Evolutionary conservation across 2,329 filamentous ascomycete species (phyloP), one percentile per base, ranked within the genome.

Genomic region (Dactylellina parvicollis): DNA sequence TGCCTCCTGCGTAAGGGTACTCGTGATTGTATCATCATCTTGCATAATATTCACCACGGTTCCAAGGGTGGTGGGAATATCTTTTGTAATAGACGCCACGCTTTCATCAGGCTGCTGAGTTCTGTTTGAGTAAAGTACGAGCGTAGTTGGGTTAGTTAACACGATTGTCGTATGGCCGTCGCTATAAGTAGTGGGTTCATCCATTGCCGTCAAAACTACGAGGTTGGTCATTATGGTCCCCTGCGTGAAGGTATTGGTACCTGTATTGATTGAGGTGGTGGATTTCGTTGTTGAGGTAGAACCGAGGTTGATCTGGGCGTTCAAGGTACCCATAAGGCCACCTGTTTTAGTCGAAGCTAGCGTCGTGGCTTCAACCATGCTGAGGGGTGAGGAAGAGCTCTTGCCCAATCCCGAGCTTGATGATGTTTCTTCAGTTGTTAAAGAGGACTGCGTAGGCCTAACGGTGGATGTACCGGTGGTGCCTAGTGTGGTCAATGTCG

Each of bases 241-340:
- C 7, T 47, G 14, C 9, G 55, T 46, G n/a, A 32, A 30, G 9
- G 38, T 46, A 22, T 16, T 34, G 16, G 38, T 42, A 42, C 24
- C 18, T 8, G 22, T 32, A 42, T 3, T 26, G 3, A 12, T 10
- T 22, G 18, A 22, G 10, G 44, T 49, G 4, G 44, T 28, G 8
- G 24, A 22, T 7, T 7, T 24, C 9, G 44, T 28, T 2, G 44
- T 61, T 10, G 16, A 4, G 1, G 36, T 18, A 7, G 44, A 12
- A 10, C 32, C 59, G 20, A 65, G 60, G 32, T 65, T 49, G 7
- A 44, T 28, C 30, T 65, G 60, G 1, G 18, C 49, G 28, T 28
- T 65, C 8, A 56, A 14, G 1, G 60, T 38, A 38, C 34, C 16
- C 34, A 12, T 38, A 16, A 38, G 16, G 16, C 16, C 34, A 16